phyloP scores from a whole-genome alignment of 352 stramenopile species.

The Globisporangium middletonii region DNA sequence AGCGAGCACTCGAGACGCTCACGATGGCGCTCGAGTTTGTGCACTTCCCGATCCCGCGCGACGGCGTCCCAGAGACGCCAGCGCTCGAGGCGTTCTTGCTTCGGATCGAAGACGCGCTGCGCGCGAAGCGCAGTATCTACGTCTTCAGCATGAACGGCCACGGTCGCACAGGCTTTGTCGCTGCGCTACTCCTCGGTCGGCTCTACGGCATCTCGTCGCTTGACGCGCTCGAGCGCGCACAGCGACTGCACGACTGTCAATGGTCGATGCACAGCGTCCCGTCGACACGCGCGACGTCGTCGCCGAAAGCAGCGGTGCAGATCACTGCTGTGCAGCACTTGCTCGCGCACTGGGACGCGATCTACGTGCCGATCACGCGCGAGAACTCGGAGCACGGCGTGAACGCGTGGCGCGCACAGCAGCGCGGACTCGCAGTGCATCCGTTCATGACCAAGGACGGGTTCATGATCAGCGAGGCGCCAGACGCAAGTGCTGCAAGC shows the following conservation, averaged over 20 bases:
- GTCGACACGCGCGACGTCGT: conserved; percentile 34
- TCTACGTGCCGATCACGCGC: conserved; percentile 54
- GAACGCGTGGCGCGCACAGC: conserved; percentile 36
- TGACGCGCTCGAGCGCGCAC: conserved; percentile 56
- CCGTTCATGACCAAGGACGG: conserved; percentile 37
- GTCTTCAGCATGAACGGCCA: conserved; percentile 70
- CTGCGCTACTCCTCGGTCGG: conserved; percentile 58
- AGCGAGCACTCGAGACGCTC: conserved; percentile 22
- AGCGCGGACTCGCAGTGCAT: conserved; percentile 41
- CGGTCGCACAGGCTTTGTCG: conserved; percentile 60
- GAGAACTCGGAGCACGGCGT: conserved; percentile 38
- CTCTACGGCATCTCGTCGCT: conserved; percentile 55
- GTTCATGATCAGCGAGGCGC: conserved; percentile 46
- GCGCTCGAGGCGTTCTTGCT: conserved; percentile 26
- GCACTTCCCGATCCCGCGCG: conserved; percentile 45
- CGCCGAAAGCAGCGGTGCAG: conserved; percentile 43
- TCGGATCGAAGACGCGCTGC: conserved; percentile 41
- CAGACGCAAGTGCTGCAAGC: conserved; percentile 17
- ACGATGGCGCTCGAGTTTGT: conserved; percentile 45
- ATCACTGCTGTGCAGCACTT: conserved; percentile 35
- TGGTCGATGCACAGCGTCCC: conserved; percentile 21
- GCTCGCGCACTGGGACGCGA: conserved; percentile 47
- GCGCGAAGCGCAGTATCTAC: conserved; percentile 52
- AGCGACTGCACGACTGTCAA: conserved; percentile 67
- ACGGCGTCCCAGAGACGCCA: conserved; percentile 20